Conservation (phyloP, 345 rosid genomes). For the Pistacia atlantica region DNA sequence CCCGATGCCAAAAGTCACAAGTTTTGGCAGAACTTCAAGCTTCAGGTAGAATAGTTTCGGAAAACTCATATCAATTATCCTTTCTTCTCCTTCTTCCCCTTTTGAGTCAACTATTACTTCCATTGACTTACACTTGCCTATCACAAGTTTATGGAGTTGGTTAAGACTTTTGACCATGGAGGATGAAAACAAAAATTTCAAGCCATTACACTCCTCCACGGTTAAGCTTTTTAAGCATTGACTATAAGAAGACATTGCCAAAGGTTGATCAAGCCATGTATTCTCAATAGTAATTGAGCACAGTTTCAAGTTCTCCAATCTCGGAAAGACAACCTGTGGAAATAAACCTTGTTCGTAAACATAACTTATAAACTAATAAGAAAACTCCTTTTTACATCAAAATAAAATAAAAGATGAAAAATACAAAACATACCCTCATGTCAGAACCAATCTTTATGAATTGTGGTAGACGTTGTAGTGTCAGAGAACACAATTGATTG, state of each 20-base stretch:
- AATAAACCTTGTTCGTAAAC: not conserved
- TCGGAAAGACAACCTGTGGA: not conserved
- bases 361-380: not conserved
- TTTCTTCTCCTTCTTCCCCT: too few relatives aligned
- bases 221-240: not conserved
- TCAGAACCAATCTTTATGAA: not conserved
- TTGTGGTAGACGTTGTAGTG: not conserved
- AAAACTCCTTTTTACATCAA: not conserved
- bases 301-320: slow-evolving; percentile 5
- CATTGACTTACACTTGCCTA: too few relatives aligned
- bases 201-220: too few relatives aligned
- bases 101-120: too few relatives aligned
- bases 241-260: not conserved
- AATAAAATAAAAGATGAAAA: not conserved
- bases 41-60: too few relatives aligned
- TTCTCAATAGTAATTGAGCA: not conserved
- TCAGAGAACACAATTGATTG: not conserved
- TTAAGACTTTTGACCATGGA: too few relatives aligned
- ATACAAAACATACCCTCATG: not conserved
- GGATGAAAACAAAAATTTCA: too few relatives aligned
- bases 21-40: too few relatives aligned
- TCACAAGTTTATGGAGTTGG: too few relatives aligned
- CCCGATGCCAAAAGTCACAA: too few relatives aligned
- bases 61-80: too few relatives aligned
- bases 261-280: not conserved